Evolutionary conservation across 2,329 filamentous ascomycete species (phyloP).

Genomic region (Aspergillus melleus): DNA sequence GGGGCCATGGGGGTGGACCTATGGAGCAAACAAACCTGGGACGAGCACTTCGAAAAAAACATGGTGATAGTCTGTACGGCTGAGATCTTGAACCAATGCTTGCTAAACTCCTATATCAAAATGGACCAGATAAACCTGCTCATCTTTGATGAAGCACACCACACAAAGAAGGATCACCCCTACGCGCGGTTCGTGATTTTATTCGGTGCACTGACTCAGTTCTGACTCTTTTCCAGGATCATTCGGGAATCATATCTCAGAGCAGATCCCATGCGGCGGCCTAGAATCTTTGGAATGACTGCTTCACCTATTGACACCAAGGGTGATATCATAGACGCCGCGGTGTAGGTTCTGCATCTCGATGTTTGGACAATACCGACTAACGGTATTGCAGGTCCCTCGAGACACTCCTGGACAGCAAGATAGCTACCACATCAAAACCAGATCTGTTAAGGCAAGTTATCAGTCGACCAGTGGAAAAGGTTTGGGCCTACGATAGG

Average conservation of each 20-base stretch:
- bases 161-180: slow-evolving; percentile 89
- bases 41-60: slow-evolving; percentile 59
- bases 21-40: slow-evolving; percentile 63
- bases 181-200: slow-evolving; percentile 64
- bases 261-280: slow-evolving; percentile 52
- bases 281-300: slow-evolving; percentile 92
- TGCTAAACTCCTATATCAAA: slow-evolving; percentile 74
- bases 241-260: slow-evolving; percentile 80
- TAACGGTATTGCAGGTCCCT: slow-evolving; percentile 54
- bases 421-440: slow-evolving; percentile 76
- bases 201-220: background rate
- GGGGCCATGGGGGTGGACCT: slow-evolving; percentile 66
- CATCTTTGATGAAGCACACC: slow-evolving; percentile 95
- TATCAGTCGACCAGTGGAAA: slow-evolving; percentile 60
- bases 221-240: slow-evolving; percentile 52
- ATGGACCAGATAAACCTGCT: slow-evolving; percentile 86
- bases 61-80: slow-evolving; percentile 93
- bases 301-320: slow-evolving; percentile 90
- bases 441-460: slow-evolving; percentile 58
- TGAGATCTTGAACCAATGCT: slow-evolving; percentile 76
- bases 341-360: slow-evolving; percentile 42
- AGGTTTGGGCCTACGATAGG: slow-evolving; percentile 57
- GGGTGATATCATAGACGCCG: slow-evolving; percentile 68
- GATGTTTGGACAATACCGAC: background rate
- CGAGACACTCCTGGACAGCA: slow-evolving; percentile 74